These are phyloP conservation scores for Cutaneotrichosporon sp. DNA, from an alignment of 1,284 basidiomycete genomes.

Conservation along the genomic window DNA sequence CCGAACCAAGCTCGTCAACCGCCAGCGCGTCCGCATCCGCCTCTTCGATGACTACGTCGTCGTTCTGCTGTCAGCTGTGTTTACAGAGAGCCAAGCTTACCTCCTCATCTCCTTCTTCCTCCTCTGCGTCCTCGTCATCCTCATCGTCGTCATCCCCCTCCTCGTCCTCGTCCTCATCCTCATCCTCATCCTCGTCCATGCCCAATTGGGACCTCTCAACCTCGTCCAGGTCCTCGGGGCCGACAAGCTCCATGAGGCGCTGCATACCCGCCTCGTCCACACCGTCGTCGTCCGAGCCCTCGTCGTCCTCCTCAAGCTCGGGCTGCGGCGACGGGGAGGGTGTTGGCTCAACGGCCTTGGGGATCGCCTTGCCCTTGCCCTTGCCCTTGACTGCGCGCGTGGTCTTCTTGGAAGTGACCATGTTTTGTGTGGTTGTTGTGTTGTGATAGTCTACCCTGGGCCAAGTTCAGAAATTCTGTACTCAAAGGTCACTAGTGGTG, in stretches of 20 bases:
- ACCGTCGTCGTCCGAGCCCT: constrained; percentile 76
- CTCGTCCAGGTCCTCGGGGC: constrained; percentile 55
- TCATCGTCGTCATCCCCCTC: constrained; percentile 64
- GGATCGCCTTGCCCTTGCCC: constrained; percentile 23
- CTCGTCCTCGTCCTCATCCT: constrained; percentile 65
- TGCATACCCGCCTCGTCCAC: constrained; percentile 77
- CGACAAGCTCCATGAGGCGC: constrained; percentile 64
- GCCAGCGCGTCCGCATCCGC: constrained; percentile 58
- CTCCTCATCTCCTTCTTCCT: constrained; percentile 54
- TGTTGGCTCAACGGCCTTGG: constrained; percentile 21
- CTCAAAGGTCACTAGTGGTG: constrained; percentile 3
- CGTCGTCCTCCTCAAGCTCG: constrained; percentile 32
- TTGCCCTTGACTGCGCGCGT: constrained; percentile 30
- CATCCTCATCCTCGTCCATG: constrained; percentile 64
- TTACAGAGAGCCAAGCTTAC: constrained; percentile 8
- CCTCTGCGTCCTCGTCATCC: constrained; percentile 59
- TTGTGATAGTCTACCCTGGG: background rate
- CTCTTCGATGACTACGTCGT: constrained; percentile 52
- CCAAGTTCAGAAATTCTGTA: background rate
- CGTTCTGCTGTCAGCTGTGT: constrained; percentile 18
- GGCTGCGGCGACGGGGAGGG: constrained; percentile 15
- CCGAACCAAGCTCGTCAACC: constrained; percentile 68
- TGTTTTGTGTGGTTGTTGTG: constrained; percentile 20
- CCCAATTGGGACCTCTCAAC: constrained; percentile 37
- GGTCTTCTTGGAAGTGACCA: constrained; percentile 44